Percentiles rank a stretch among this genome's conserved stretches.
phyloP scores from a whole-genome alignment of 768 basidiomycete genomes.

The Roridomyces roridus region DNA sequence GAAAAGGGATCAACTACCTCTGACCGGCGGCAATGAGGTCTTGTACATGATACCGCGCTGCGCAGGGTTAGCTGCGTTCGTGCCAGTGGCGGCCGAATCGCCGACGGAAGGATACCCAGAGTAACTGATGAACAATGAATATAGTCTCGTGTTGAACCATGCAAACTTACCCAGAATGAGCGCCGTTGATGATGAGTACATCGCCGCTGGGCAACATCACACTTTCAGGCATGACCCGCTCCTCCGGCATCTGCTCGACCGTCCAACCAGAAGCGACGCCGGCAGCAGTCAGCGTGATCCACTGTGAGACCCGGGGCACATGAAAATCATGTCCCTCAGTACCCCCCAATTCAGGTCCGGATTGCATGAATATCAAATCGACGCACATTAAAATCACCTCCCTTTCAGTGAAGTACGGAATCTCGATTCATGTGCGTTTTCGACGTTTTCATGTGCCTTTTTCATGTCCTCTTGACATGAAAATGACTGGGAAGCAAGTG shows the following conservation, averaged over 20 bases:
- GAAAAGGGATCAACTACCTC: too few relatives aligned
- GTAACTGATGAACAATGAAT: slow-evolving; percentile 56
- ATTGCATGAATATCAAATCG: too few relatives aligned
- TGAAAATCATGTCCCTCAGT: too few relatives aligned
- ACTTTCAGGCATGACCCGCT: slow-evolving; percentile 62
- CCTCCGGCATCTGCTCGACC: slow-evolving; percentile 58
- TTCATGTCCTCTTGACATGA: too few relatives aligned
- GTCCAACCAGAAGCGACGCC: slow-evolving; percentile 60
- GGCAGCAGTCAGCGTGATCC: slow-evolving; percentile 50
- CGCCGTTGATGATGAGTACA: slow-evolving; percentile 54
- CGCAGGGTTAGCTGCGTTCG: slow-evolving; percentile 5
- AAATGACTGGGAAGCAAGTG: too few relatives aligned
- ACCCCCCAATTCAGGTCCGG: too few relatives aligned
- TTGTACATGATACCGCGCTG: slow-evolving; percentile 25
- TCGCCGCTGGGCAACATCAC: slow-evolving; percentile 62
- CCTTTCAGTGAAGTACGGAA: too few relatives aligned
- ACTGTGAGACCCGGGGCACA: too few relatives aligned
- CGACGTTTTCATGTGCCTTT: too few relatives aligned
- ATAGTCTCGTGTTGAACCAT: not conserved
- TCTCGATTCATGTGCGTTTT: too few relatives aligned
- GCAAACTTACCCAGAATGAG: slow-evolving; percentile 30
- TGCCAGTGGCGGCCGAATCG: slow-evolving; percentile 38
- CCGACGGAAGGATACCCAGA: slow-evolving; percentile 46
- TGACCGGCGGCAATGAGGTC: slow-evolving; percentile 55
- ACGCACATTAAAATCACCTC: too few relatives aligned